A percentile compares a stretch with the other conserved stretches of the same genome.
These are phyloP conservation scores for Cubamyces sp. DNA, from an alignment of 768 basidiomycete genomes.

Conservation along the genomic window DNA sequence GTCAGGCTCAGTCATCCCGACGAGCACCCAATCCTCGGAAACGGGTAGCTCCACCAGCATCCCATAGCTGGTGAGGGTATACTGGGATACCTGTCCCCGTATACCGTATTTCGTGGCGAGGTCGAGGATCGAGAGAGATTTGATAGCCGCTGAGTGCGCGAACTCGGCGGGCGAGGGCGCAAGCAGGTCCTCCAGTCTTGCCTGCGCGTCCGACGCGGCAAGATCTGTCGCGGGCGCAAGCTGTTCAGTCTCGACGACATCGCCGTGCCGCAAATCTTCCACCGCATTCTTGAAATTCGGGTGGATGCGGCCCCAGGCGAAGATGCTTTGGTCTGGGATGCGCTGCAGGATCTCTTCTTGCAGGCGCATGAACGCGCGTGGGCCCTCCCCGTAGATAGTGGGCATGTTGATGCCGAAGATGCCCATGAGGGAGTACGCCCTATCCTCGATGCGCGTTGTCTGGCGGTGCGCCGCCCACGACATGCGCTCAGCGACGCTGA, in stretches of 20 bases:
- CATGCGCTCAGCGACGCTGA: conserved; percentile 10
- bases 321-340: background rate
- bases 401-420: conserved; percentile 7
- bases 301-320: background rate
- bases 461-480: conserved; percentile 5
- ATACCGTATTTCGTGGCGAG: background rate
- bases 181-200: background rate
- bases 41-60: background rate
- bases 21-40: background rate
- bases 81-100: background rate
- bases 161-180: conserved; percentile 3
- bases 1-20: too few relatives aligned
- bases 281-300: background rate
- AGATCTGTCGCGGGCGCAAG: background rate
- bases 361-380: background rate
- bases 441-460: conserved; percentile 5
- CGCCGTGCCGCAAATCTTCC: background rate
- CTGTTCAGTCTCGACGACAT: background rate
- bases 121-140: background rate
- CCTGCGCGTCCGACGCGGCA: background rate
- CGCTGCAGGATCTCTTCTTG: background rate
- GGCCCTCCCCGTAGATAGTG: conserved; percentile 2
- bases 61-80: conserved; percentile 2
- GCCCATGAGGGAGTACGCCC: conserved; percentile 5
- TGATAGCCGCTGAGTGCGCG: background rate